Evolutionary conservation across 306 rosid genomes (phyloP), one percentile per base, ranked within the genome.

Genomic region (Sicyos baderoa): DNA sequence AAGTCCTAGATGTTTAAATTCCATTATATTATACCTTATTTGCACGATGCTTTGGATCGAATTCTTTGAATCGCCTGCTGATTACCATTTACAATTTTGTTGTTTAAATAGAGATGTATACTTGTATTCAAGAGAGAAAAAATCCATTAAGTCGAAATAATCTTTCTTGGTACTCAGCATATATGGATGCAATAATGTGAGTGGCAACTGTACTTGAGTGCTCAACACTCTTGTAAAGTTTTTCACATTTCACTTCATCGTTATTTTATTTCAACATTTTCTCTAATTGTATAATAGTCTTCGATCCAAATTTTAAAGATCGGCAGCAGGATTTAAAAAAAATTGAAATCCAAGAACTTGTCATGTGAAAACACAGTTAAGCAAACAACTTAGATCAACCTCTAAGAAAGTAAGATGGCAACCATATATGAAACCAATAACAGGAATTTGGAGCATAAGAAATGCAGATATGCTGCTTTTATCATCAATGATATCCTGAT

Each of bases 401-500:
- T 12, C 52, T 63, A 22, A 40, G 45, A 17, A 63, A 63, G 51
- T 37, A 62, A 9, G 51, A 17, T 37, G 18, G 51, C 68, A 18
- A 18, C 9, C 45, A 62, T 17, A 35, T 61, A 9, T 63, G 69
- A 63, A 40, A 64, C 18, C 32, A 44, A 64, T 1, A 58, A 57
- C 18, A 63, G 22, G 35, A 64, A 17, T 44, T 13, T 64, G 40
- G 71, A 23, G 54, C 71, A 65, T 19, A 45, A 18, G 7, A 21
- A 65, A 47, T 19, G 13, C 11, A 47, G 40, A 22, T 8, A 21
- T 44, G 40, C 40, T 47, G 71, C 55, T 22, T 21, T 45, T 47
- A 18, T 13, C 70, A 19, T 65, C 70, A 21, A 22, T 37, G 69
- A 42, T 40, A 42, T 66, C 50, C 71, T 66, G 71, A 18, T 47